Evolutionary conservation across 306 rosid genomes (phyloP), one percentile per base, ranked within the genome.

Genomic region (Malus fusca): DNA sequence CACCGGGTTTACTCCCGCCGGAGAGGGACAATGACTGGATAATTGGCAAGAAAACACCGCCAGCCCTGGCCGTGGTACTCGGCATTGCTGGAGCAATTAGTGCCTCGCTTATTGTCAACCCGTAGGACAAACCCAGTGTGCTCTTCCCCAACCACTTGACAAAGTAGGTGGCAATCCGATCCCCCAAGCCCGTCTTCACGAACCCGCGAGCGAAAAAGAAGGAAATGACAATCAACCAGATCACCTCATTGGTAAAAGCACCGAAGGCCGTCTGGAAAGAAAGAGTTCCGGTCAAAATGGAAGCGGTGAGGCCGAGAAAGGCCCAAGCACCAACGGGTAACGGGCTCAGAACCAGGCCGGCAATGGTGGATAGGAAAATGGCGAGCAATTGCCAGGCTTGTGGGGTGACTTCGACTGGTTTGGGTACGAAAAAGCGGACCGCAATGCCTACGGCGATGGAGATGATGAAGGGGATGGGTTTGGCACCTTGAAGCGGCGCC

Each of bases 261-360:
- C 84, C 44, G 73, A 95, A 95, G 46, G 98, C 99, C 9, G 88
- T 84, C 0, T 90, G 19, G 59, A 95, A 95, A 11, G 84, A 76
- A 13, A 95, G 84, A 7, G 99, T 95, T 21, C 78, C 85, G 4
- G 97, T 89, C 8, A 91, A 89, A 0, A 95, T 55, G 11, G 97
- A 55, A 6, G 86, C 65, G 1, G 99, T 92, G 6, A 92, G 65
- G 43, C 99, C 91, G 9, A 95, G 68, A 66, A 95, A 89, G 46
- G 99, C 99, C 99, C 99, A 95, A 0, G 99, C 99, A 5, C 99
- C 99, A 0, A 92, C 98, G 0, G 99, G 99, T 35, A 95, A 80
- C 1, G 99, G 99, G 73, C 91, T 89, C 72, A 95, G 76, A 8
- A 95, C 92, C 6, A 95, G 92, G 18, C 99, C 99, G 1, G 97